Evolutionary conservation across 2,329 filamentous ascomycete genomes (phyloP).

Genomic region (Exophiala sp.): DNA sequence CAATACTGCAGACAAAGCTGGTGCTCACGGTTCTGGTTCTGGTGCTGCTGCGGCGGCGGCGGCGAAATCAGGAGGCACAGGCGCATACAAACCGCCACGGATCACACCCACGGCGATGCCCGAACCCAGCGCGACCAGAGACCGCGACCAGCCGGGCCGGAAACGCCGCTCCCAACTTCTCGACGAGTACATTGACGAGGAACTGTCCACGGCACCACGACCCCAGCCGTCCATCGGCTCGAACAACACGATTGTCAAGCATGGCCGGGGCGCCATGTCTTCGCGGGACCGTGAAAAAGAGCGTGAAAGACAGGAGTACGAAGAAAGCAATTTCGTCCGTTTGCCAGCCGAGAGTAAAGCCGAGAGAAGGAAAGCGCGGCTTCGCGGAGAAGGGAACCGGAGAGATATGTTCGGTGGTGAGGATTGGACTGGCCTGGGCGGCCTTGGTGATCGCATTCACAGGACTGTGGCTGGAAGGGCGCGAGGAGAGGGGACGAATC

Average conservation of each 20-base stretch:
- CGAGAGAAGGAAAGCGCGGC: conserved; percentile 57
- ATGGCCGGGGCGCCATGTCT: conserved; percentile 74
- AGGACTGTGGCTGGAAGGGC: conserved; percentile 60
- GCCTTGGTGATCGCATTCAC: conserved; percentile 81
- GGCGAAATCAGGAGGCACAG: conserved; percentile 1
- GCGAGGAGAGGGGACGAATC: conserved; percentile 49
- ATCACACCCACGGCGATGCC: conserved; percentile 85
- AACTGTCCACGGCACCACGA: conserved; percentile 73
- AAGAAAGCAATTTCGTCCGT: conserved; percentile 86
- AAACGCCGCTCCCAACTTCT: conserved; percentile 73
- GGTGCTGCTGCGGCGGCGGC: too few relatives aligned
- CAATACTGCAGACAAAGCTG: conserved; percentile 5
- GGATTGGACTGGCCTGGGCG: conserved; percentile 81
- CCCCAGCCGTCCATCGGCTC: conserved; percentile 88
- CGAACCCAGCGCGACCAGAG: conserved; percentile 45
- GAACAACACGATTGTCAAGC: conserved; percentile 61
- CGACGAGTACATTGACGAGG: conserved; percentile 83
- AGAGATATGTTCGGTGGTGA: conserved; percentile 74
- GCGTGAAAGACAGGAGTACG: conserved; percentile 73
- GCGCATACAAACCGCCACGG: conserved; percentile 77
- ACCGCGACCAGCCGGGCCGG: conserved; percentile 51
- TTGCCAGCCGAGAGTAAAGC: conserved; percentile 85
- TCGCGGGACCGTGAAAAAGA: conserved; percentile 70
- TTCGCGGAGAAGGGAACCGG: conserved; percentile 36
- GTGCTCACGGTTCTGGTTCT: not conserved